Conservation (phyloP, 352 stramenopile genomes). For the Phytophthora fragariae region DNA sequence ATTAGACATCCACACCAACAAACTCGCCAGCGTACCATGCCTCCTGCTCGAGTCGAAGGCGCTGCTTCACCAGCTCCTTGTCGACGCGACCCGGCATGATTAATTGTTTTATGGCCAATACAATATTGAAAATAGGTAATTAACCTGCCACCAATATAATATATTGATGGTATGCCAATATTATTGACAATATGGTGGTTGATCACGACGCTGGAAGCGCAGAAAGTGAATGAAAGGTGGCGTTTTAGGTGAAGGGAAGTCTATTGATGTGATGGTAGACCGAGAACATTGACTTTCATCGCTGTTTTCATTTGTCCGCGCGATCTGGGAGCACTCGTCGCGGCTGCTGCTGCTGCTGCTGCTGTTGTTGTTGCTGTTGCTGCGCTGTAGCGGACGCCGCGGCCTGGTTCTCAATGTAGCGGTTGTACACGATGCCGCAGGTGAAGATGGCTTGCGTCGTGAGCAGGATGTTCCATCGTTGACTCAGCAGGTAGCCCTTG, state of each 20-base stretch:
- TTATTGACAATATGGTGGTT: too few relatives aligned
- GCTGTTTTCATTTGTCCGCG: constrained; percentile 18
- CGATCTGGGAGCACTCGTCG: constrained; percentile 10
- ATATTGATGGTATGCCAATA: too few relatives aligned
- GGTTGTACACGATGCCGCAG: constrained; percentile 65
- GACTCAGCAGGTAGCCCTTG: constrained; percentile 62
- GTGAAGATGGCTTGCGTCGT: constrained; percentile 79
- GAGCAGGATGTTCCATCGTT: constrained; percentile 83
- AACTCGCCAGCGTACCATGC: constrained; percentile 20
- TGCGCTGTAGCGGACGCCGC: neutral
- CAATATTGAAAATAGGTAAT: neutral
- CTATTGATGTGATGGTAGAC: neutral
- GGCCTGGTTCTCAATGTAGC: constrained; percentile 47
- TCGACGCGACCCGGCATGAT: constrained; percentile 7
- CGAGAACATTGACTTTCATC: neutral
- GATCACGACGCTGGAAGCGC: neutral
- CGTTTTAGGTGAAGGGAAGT: neutral
- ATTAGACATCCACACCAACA: too few relatives aligned
- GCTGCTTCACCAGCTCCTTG: constrained; percentile 27
- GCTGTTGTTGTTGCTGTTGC: constrained; percentile 1
- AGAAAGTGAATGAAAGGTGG: neutral
- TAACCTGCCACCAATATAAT: neutral
- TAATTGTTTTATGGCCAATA: neutral
- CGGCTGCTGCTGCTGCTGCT: constrained; percentile 8
- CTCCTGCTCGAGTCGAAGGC: constrained; percentile 25